Evolutionary conservation across 139 green algal species (phyloP).

Genomic region (Coelastrella sp.): DNA sequence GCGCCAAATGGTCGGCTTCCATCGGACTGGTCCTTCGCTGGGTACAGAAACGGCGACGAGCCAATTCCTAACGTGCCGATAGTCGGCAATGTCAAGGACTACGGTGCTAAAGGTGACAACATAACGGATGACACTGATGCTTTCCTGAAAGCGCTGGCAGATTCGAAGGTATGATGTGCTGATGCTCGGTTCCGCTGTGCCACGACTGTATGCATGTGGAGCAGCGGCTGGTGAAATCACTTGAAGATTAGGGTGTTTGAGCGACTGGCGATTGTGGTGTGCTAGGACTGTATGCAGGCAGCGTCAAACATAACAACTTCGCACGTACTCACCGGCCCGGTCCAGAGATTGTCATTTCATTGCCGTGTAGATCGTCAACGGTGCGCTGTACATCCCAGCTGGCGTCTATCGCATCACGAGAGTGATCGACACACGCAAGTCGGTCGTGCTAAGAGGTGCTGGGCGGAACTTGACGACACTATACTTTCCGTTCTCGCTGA

Average conservation of each 20-base stretch:
- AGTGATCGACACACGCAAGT: slow-evolving; percentile 28
- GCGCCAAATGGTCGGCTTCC: neutral
- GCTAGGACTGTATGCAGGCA: too few relatives aligned
- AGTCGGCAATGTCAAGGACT: slow-evolving; percentile 42
- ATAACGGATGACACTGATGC: slow-evolving; percentile 43
- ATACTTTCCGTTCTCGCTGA: slow-evolving; percentile 45
- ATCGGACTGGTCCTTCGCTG: slow-evolving; percentile 39
- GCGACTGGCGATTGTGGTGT: too few relatives aligned
- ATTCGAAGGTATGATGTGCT: slow-evolving; percentile 21
- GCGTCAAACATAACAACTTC: too few relatives aligned
- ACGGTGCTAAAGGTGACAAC: slow-evolving; percentile 42
- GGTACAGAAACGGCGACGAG: slow-evolving; percentile 20
- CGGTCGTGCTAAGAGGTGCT: slow-evolving; percentile 28
- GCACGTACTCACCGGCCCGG: too few relatives aligned
- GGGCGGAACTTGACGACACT: slow-evolving; percentile 29
- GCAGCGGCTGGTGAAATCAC: neutral
- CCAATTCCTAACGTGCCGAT: slow-evolving; percentile 23
- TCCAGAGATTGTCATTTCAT: too few relatives aligned
- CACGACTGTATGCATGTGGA: neutral
- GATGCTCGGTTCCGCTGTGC: neutral
- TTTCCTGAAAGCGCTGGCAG: slow-evolving; percentile 17
- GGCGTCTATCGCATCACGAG: slow-evolving; percentile 45
- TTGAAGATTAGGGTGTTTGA: neutral
- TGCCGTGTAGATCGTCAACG: slow-evolving; percentile 21
- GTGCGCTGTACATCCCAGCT: slow-evolving; percentile 43